phyloP scores from a whole-genome alignment of 2,329 filamentous ascomycete genomes.

The Colletotrichum navitas region DNA sequence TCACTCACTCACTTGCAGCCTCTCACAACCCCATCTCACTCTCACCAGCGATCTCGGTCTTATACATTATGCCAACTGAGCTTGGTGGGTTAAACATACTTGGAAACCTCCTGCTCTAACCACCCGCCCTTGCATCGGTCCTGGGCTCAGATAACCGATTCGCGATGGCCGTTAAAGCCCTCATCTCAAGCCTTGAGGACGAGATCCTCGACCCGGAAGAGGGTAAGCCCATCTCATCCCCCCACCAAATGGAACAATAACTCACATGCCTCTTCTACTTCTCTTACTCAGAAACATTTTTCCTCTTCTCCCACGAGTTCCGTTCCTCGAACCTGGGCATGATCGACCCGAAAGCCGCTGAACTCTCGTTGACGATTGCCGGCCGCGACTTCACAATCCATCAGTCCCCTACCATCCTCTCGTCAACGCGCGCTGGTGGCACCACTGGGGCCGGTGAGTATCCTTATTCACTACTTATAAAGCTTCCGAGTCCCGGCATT shows the following conservation, averaged over 20 bases:
- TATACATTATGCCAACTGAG: background rate
- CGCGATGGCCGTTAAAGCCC: constrained; percentile 36
- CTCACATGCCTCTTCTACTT: constrained; percentile 3
- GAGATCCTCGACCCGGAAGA: constrained; percentile 64
- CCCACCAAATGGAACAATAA: background rate
- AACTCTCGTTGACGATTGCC: constrained; percentile 76
- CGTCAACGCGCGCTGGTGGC: constrained; percentile 76
- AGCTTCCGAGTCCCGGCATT: background rate
- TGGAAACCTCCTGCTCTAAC: too few species aligned
- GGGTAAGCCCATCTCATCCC: constrained; percentile 49
- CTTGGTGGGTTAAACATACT: background rate
- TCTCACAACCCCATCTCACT: background rate
- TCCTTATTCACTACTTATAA: background rate
- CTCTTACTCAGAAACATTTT: constrained; percentile 79
- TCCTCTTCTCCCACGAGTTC: constrained; percentile 83
- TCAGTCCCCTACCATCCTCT: constrained; percentile 86
- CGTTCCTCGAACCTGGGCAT: constrained; percentile 87
- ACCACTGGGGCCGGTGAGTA: constrained; percentile 65
- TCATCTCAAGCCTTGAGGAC: constrained; percentile 53
- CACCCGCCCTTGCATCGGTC: background rate
- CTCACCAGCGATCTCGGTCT: background rate
- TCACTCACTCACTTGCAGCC: background rate
- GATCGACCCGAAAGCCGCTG: constrained; percentile 76
- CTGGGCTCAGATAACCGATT: too few species aligned
- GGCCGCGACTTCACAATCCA: constrained; percentile 79